These are phyloP conservation scores for Mallotus repandus DNA, from an alignment of 441 rosid species.

Conservation along the genomic window DNA sequence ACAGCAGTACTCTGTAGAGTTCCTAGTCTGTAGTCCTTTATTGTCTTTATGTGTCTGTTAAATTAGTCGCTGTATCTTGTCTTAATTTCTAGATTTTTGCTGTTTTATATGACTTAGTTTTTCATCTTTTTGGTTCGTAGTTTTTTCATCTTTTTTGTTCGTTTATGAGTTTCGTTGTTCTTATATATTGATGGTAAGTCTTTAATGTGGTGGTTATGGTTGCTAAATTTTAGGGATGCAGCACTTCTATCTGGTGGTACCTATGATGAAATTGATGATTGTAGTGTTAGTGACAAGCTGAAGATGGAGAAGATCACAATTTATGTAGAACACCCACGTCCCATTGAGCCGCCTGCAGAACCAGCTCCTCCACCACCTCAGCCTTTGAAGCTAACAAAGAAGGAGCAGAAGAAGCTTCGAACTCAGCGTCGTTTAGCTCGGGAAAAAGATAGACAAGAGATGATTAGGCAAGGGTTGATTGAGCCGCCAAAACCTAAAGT, in stretches of 20 bases:
- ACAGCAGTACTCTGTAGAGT: no score
- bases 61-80: not conserved
- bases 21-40: not conserved
- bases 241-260: conserved; percentile 47
- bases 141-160: no score
- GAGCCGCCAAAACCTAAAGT: conserved; percentile 94
- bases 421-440: conserved; percentile 88
- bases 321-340: conserved; percentile 87
- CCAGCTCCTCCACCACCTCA: conserved; percentile 94
- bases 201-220: conserved; percentile 13
- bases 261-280: conserved; percentile 49
- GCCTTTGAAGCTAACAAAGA: conserved; percentile 86
- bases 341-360: conserved; percentile 93
- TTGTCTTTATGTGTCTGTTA: no score
- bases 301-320: conserved; percentile 73
- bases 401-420: conserved; percentile 90
- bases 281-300: conserved; percentile 36
- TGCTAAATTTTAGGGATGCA: conserved; percentile 51
- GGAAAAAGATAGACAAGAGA: conserved; percentile 93
- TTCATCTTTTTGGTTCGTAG: not conserved
- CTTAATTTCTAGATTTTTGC: not conserved
- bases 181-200: not conserved
- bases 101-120: not conserved
- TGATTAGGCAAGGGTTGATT: conserved; percentile 89
- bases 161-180: not conserved